Evolutionary conservation across 352 stramenopile genomes (phyloP), one percentile per base, ranked within the genome.

Genomic region (Globisporangium mamillatum): DNA sequence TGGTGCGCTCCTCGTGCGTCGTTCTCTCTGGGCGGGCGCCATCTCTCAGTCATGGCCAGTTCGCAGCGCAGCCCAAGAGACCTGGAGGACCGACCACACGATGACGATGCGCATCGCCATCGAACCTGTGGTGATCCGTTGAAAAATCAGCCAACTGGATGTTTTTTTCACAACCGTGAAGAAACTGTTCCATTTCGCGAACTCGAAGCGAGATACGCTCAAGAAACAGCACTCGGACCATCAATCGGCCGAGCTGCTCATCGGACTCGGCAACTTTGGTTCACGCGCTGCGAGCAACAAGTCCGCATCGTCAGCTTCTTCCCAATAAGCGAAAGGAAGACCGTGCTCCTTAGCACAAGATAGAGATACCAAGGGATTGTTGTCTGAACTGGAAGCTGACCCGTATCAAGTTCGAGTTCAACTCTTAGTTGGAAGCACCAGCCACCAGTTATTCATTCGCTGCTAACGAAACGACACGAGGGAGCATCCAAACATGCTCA

Each of bases 161-260:
- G 10, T 46, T 46, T 46, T 46, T 46, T 46, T 14, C 34, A 41
- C 34, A 41, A 14, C 25, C 25, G 69, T 69, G 63, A 76, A 64
- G 25, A 78, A 82, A 53, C 64, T 84, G 41, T 36, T 75, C 27
- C 68, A 74, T 29, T 60, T 81, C 0, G 60, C 65, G 32, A 69
- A 50, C 8, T 67, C 38, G 52, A 77, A 73, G 58, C 50, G 59
- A 24, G 29, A 70, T 34, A 57, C 74, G 22, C 16, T 32, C 2
- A 61, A 75, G 29, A 71, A 74, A 5, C 65, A 77, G 5, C 65
- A 77, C 5, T 41, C 61, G 9, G 79, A 88, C 55, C 73, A 80
- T 27, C 79, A 88, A 20, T 91, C 82, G 5, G 82, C 80, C 2
- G 65, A 85, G 54, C 69, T 91, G 25, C 54, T 91, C 34, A 88